A percentile compares a stretch with the other conserved stretches of the same genome.
These are phyloP conservation scores for Ottelia alismoides DNA, from an alignment of 106 monocot genomes.

Conservation along the genomic window DNA sequence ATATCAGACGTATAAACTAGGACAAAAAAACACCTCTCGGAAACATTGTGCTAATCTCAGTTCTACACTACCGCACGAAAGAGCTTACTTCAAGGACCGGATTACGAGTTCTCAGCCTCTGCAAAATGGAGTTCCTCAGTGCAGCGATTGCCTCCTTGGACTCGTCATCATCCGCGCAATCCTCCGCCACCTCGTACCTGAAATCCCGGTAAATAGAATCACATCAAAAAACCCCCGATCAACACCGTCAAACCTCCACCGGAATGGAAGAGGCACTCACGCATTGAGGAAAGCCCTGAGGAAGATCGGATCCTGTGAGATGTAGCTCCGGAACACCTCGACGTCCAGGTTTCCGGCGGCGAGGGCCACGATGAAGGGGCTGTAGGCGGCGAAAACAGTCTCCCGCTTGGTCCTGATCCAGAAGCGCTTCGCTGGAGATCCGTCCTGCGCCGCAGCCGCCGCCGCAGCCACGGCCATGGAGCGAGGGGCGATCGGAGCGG, in stretches of 20 bases:
- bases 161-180: slow-evolving; percentile 90
- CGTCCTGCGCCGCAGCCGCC: slow-evolving; percentile 28
- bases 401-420: slow-evolving; percentile 58
- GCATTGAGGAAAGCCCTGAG: slow-evolving; percentile 61
- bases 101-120: slow-evolving; percentile 46
- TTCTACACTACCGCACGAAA: no score
- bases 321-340: slow-evolving; percentile 53
- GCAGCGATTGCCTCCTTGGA: slow-evolving; percentile 32
- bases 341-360: slow-evolving; percentile 59
- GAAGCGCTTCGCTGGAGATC: slow-evolving; percentile 51
- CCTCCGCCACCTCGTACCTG: slow-evolving; percentile 87
- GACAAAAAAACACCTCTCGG: no score
- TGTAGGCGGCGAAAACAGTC: slow-evolving; percentile 36
- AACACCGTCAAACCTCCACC: no score
- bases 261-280: slow-evolving; percentile 42
- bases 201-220: no score
- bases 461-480: slow-evolving; percentile 1
- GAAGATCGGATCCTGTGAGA: slow-evolving; percentile 73
- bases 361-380: slow-evolving; percentile 69
- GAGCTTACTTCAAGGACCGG: slow-evolving; percentile 45
- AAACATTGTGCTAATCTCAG: no score
- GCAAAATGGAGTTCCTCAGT: slow-evolving; percentile 29
- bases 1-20: no score
- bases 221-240: neutral
- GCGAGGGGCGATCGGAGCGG: neutral